These are phyloP conservation scores for Starmerella davenportii DNA, from an alignment of 805 yeast species.

Conservation along the genomic window DNA sequence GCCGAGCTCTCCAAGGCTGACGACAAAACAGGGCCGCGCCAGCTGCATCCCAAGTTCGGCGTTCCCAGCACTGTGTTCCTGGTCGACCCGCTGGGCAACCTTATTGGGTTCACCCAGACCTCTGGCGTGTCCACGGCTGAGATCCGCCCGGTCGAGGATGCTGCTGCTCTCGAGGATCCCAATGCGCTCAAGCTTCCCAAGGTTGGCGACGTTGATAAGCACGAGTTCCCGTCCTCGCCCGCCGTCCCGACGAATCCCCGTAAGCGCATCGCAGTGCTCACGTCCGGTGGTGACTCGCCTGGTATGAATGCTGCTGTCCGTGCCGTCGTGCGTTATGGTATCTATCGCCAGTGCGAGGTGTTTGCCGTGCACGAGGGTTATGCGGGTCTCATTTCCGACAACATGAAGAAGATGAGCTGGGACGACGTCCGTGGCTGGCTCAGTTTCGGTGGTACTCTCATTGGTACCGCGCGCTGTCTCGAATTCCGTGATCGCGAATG, in stretches of 20 bases:
- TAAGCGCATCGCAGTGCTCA: slow-evolving; percentile 78
- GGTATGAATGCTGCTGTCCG: slow-evolving; percentile 97
- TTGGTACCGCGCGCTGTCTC: slow-evolving; percentile 88
- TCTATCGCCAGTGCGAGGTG: slow-evolving; percentile 71
- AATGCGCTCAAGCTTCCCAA: slow-evolving; percentile 2
- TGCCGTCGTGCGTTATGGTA: slow-evolving; percentile 87
- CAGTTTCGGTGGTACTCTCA: slow-evolving; percentile 82
- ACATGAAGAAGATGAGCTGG: slow-evolving; percentile 69
- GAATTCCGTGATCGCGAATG: slow-evolving; percentile 77
- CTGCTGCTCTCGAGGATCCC: slow-evolving; percentile 3
- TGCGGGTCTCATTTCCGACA: slow-evolving; percentile 63
- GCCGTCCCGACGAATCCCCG: slow-evolving; percentile 10
- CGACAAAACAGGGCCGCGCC: slow-evolving; percentile 29
- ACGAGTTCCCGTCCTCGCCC: slow-evolving; percentile 13
- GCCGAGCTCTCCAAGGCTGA: slow-evolving; percentile 23
- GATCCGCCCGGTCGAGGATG: slow-evolving; percentile 2
- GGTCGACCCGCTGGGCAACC: slow-evolving; percentile 67
- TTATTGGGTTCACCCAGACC: slow-evolving; percentile 52
- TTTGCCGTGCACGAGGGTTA: slow-evolving; percentile 89
- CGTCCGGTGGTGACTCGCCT: slow-evolving; percentile 97
- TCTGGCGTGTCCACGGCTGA: slow-evolving; percentile 9
- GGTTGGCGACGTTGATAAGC: slow-evolving; percentile 4
- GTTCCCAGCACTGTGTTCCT: slow-evolving; percentile 61
- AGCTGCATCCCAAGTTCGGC: slow-evolving; percentile 43
- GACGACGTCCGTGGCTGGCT: slow-evolving; percentile 89